These are phyloP conservation scores for Sporothrix luriei DNA, from an alignment of 2,329 filamentous ascomycete species.

Conservation along the genomic window DNA sequence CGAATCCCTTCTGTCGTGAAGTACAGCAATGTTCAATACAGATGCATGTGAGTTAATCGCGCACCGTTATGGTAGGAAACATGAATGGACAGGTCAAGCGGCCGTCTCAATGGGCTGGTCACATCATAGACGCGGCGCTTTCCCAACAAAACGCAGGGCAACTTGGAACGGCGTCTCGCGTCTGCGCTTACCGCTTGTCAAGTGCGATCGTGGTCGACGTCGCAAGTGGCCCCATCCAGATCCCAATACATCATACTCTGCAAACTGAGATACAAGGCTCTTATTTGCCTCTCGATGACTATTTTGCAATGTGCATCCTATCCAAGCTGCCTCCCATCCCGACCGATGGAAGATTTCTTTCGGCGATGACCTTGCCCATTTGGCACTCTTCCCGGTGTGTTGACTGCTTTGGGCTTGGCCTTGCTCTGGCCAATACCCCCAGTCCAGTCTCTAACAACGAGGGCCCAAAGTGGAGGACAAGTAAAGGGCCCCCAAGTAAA, in stretches of 20 bases:
- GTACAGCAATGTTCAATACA: constrained; percentile 12
- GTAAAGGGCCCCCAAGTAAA: too few species aligned
- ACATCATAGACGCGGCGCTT: constrained; percentile 14
- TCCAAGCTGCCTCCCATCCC: neutral
- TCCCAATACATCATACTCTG: too few species aligned
- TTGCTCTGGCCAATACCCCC: neutral
- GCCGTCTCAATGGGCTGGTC: neutral
- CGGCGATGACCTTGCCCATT: neutral
- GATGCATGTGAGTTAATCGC: constrained; percentile 15
- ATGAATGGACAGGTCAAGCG: constrained; percentile 1
- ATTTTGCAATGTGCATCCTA: neutral
- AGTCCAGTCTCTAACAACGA: neutral
- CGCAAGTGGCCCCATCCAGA: neutral
- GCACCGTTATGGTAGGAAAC: neutral
- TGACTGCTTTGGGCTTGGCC: neutral
- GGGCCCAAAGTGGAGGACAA: constrained; percentile 14
- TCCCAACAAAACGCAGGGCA: neutral
- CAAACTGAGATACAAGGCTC: neutral
- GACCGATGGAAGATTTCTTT: neutral
- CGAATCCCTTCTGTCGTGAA: constrained; percentile 2
- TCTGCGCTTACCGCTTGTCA: constrained; percentile 1
- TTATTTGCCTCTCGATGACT: too few species aligned
- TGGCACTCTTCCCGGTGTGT: too few species aligned
- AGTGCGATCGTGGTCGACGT: neutral
- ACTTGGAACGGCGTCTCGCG: neutral